Evolutionary conservation across 805 yeast species (phyloP), one percentile per base, ranked within the genome.

Genomic region (Candida boidinii): DNA sequence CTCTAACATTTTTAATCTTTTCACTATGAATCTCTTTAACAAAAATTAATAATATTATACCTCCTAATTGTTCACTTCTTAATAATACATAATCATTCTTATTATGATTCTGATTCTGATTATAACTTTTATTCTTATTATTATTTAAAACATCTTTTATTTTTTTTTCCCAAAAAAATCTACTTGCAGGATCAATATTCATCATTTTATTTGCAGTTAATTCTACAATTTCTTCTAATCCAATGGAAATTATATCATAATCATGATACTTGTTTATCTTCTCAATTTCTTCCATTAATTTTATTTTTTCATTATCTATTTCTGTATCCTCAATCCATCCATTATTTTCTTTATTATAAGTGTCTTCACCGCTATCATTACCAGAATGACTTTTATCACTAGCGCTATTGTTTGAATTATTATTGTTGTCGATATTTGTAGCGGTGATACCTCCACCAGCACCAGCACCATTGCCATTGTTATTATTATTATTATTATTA

Each of bases 191-290:
- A 48, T 92, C 94, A 1, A 84, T 75, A 26, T 80, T 75, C 36
- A 87, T 68, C 76, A 86, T 85, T 48, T 84, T 82, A 11, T 90
- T 85, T 0, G 92, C 80, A 2, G 78, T 73, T 28, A 92, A 61
- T 48, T 88, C 96, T 10, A 87, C 77, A 22, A 88, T 78, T 48
- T 92, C 98, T 54, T 92, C 95, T 24, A 92, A 62, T 2, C 96
- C 97, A 40, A 92, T 66, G 1, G 79, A 80, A 15, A 84, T 76
- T 2, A 88, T 53, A 46, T 90, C 96, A 35, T 57, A 56, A 23
- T 82, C 73, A 20, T 55, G 39, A 18, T 50, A 48, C n/a, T 53
- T 53, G 5, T 55, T 46, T 10, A 51, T 46, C 27, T 46, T 44
- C 10, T 29, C 17, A 10, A 25, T 4, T 11, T n/a, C 6, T 5